Evolutionary conservation across 441 rosid species (phyloP).

Genomic region (Biscutella laevigata): DNA sequence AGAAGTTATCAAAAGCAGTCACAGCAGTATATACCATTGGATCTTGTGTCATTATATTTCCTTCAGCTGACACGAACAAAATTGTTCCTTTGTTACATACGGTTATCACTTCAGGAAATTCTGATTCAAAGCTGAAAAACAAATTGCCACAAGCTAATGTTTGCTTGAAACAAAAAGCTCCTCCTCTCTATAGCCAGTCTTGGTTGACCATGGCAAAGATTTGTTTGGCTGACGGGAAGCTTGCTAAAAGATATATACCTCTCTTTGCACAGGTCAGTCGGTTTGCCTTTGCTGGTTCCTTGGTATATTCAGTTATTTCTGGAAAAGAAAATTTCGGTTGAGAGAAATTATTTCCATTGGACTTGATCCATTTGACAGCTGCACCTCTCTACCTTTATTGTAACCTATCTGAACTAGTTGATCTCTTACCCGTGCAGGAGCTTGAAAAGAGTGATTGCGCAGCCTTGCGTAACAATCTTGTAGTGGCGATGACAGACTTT

Average conservation of each 20-base stretch:
- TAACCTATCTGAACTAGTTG: background rate
- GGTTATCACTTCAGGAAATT: conserved; percentile 67
- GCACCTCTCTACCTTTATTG: too few relatives aligned
- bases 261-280: conserved; percentile 75
- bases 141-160: conserved; percentile 46
- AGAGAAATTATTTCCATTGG: too few relatives aligned
- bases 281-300: conserved; percentile 7
- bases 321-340: background rate
- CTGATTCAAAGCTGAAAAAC: conserved; percentile 49
- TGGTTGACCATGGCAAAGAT: conserved; percentile 94
- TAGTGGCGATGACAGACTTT: conserved; percentile 83
- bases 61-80: conserved; percentile 57
- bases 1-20: conserved; percentile 42
- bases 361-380: too few relatives aligned
- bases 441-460: conserved; percentile 87
- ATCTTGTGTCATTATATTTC: conserved; percentile 60
- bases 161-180: conserved; percentile 57
- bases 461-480: conserved; percentile 82
- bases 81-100: conserved; percentile 62
- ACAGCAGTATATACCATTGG: conserved; percentile 75
- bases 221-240: conserved; percentile 80
- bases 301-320: background rate
- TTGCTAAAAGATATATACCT: conserved; percentile 86
- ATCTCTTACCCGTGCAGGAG: conserved; percentile 47
- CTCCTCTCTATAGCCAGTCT: conserved; percentile 68